Evolutionary conservation across 2,329 filamentous ascomycete genomes (phyloP).

Genomic region (Thelonectria blattea): DNA sequence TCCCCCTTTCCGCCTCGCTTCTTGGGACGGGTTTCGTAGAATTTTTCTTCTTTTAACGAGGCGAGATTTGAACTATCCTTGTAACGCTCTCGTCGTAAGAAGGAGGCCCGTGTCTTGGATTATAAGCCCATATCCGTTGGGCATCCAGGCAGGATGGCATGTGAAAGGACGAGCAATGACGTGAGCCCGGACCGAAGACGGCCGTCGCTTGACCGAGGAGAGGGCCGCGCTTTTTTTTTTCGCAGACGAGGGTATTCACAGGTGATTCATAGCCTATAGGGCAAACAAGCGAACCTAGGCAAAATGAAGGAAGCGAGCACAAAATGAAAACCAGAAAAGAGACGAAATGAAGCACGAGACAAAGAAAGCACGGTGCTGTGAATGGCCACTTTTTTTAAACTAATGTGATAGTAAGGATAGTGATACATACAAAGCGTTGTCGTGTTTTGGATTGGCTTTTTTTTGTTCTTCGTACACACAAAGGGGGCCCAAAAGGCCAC

Average conservation of each 20-base stretch:
- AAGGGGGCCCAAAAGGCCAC: slow-evolving; percentile 30
- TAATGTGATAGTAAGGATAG: slow-evolving; percentile 26
- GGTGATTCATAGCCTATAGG: too few relatives aligned
- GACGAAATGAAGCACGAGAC: background rate
- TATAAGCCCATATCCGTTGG: background rate
- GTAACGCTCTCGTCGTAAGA: background rate
- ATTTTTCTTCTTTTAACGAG: background rate
- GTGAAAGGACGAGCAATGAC: background rate
- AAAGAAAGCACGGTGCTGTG: slow-evolving; percentile 21
- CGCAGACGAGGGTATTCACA: too few relatives aligned
- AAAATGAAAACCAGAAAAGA: background rate
- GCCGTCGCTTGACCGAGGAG: background rate
- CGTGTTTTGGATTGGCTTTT: slow-evolving; percentile 34
- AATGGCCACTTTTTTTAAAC: slow-evolving; percentile 32
- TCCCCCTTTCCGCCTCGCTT: background rate
- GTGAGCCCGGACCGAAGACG: background rate
- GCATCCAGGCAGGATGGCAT: background rate
- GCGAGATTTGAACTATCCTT: background rate
- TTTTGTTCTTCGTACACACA: slow-evolving; percentile 35
- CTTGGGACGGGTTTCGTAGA: background rate
- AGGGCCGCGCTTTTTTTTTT: background rate
- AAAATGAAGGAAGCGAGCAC: too few relatives aligned
- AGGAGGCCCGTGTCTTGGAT: background rate
- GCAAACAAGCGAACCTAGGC: too few relatives aligned
- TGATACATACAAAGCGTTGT: slow-evolving; percentile 39